Evolutionary conservation across 2,329 filamentous ascomycete genomes (phyloP), one percentile per base, ranked within the genome.

Genomic region (Emergomyces pasteurianus): DNA sequence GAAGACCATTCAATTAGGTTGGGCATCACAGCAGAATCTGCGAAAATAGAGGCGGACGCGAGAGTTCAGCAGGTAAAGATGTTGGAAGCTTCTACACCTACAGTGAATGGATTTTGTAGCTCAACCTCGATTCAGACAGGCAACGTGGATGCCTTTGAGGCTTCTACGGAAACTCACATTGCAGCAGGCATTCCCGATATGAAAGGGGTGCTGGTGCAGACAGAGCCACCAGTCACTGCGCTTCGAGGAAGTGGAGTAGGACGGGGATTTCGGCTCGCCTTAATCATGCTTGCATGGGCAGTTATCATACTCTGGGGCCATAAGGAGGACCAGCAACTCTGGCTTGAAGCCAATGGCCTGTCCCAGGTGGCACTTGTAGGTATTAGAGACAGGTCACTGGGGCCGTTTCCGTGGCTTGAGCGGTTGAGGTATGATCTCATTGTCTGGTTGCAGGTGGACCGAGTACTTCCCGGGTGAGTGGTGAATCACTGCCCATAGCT

Each of bases 321-420:
- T 18, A 43, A 26, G n/a, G 60, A 54, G 23, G 61, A 64, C 18
- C 38, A 57, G 47, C 26, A 52, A 42, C n/a, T 63, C 28, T 66
- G 64, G 64, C 43, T 62, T 14, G 63, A 60, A 53, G 64, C 63
- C 61, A 66, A 66, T 38, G 62, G 56, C 8, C 31, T 47, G 42
- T 61, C 62, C 16, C 62, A 58, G 31, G 23, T 36, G 46, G 26
- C 50, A 34, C 31, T 61, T 23, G 23, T 59, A 56, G 53, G 50
- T 4, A 53, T 60, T 43, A 36, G 42, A 26, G 61, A 55, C 38
- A 46, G 38, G 58, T 36, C 43, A 21, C 56, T 46, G 38, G 54
- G 47, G 18, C 60, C 55, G 14, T 58, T 58, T 28, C 58, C 36
- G 31, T 63, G 58, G 59, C 31, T 63, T 8, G 56, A 61, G 52